Conservation (phyloP, 2,329 filamentous ascomycete species). For the Neonectria punicea region DNA sequence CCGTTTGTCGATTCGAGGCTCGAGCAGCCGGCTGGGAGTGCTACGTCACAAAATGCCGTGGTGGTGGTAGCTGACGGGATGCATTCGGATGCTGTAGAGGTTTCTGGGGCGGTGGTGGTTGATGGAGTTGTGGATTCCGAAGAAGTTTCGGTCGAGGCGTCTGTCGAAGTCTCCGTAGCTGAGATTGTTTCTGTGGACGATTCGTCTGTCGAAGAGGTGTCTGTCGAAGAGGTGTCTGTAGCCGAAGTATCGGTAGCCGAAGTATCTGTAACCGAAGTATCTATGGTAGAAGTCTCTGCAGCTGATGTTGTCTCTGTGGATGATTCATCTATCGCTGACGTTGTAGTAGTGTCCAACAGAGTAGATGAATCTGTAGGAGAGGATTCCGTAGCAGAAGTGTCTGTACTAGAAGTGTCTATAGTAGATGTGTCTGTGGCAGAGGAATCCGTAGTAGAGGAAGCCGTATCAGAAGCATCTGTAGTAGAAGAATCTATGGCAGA, state of each 20-base stretch:
- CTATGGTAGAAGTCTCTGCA: neutral
- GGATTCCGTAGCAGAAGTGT: neutral
- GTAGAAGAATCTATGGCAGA: neutral
- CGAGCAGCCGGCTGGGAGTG: constrained; percentile 19
- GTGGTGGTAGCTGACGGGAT: neutral
- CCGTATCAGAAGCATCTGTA: neutral
- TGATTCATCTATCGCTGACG: neutral
- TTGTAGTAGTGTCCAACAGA: neutral
- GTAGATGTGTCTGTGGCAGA: neutral
- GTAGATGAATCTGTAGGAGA: neutral
- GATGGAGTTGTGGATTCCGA: neutral
- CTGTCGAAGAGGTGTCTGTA: neutral
- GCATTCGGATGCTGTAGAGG: neutral
- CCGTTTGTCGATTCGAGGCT: constrained; percentile 10
- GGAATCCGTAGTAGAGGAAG: neutral
- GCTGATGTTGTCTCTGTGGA: too few species aligned
- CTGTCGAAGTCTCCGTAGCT: neutral
- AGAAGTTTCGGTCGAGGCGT: neutral
- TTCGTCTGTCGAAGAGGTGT: neutral
- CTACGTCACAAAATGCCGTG: constrained; percentile 2
- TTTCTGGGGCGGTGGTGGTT: neutral
- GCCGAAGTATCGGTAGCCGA: neutral
- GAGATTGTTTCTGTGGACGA: neutral
- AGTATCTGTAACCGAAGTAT: neutral
- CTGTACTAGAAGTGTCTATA: neutral